Base-by-base conservation (phyloP, 2,329 filamentous ascomycete species). In the Aspergillus sclerotialis region DNA sequence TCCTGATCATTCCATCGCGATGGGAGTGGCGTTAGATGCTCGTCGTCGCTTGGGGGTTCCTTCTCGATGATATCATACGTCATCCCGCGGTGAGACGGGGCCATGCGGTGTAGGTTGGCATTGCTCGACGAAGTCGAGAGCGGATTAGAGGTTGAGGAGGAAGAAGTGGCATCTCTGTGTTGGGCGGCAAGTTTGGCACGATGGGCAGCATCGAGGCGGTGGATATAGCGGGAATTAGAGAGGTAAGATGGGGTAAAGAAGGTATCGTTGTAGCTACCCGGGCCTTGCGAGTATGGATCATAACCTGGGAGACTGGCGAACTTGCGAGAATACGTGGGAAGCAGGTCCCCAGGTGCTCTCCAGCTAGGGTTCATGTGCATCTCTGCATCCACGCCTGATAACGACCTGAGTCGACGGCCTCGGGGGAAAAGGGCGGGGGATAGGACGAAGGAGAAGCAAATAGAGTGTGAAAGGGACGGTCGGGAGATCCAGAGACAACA, bases 211-310 rank as follows among this genome's bases (percentile, higher is more conserved):
- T 84, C 78, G 30, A 95, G 70, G 56, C 76, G 80, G 49, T 82
- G 75, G 34, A 90, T 78, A 60, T 94, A 89, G 51, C 78, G 76
- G 10, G 87, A 90, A 25, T 77, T 77, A 46, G 73, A 71, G 28
- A 96, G 73, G 62, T 95, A 95, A 4, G 86, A 88, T 1, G 90
- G 90, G 8, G 81, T 73, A 60, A 94, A 88, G 68, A 90, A 90
- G 38, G 61, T 53, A 45, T 42, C 59, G 52, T 37, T 49, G 49
- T 50, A 40, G 28, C 36, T 45, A 19, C 42, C 44, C 26, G 50
- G 43, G 30, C 37, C 43, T 24, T 50, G 46, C 23, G 46, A 39
- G 32, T 52, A 47, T 9, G 53, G 52, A 31, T 52, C 46, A 32
- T 53, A 50, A 27, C 48, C 52, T 19, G 56, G 40, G 37, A 56